phyloP scores from a whole-genome alignment of 768 basidiomycete species.

The Lactifluus volemus region DNA sequence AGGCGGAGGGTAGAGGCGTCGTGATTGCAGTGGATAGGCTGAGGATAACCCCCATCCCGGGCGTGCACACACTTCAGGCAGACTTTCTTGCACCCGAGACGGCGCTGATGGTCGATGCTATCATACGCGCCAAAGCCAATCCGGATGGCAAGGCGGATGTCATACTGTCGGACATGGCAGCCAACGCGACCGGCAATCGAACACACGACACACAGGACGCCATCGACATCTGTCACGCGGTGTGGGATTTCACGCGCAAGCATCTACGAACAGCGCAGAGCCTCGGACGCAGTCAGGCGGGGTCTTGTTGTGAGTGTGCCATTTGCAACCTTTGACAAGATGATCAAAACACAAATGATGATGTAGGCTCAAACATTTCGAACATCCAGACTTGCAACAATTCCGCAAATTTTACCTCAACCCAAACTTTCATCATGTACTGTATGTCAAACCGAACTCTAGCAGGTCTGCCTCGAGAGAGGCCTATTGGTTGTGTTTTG shows the following conservation, averaged over 20 bases:
- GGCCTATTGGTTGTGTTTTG: constrained; percentile 79
- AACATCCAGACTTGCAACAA: constrained; percentile 57
- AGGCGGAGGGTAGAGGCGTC: constrained; percentile 30
- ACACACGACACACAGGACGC: constrained; percentile 57
- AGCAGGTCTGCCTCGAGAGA: constrained; percentile 74
- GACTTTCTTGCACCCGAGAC: constrained; percentile 65
- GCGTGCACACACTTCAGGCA: constrained; percentile 64
- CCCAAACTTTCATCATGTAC: constrained; percentile 57
- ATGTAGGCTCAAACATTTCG: constrained; percentile 75
- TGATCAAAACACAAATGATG: constrained; percentile 2
- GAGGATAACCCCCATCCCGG: constrained; percentile 58
- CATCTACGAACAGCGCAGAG: constrained; percentile 43
- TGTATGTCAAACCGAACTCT: constrained; percentile 70
- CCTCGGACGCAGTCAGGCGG: constrained; percentile 38
- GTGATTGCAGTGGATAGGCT: constrained; percentile 81
- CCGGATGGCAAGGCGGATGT: constrained; percentile 54
- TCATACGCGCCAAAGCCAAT: constrained; percentile 28
- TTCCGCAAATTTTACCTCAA: constrained; percentile 54
- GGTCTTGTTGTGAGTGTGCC: constrained; percentile 44
- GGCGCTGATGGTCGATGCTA: constrained; percentile 34
- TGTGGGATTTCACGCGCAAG: constrained; percentile 53
- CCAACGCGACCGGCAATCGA: constrained; percentile 67
- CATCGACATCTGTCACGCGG: constrained; percentile 66
- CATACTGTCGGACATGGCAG: constrained; percentile 86
- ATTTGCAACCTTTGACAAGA: constrained; percentile 7